phyloP scores from a whole-genome alignment of 352 stramenopile species.

The Elongisporangium senticosum region DNA sequence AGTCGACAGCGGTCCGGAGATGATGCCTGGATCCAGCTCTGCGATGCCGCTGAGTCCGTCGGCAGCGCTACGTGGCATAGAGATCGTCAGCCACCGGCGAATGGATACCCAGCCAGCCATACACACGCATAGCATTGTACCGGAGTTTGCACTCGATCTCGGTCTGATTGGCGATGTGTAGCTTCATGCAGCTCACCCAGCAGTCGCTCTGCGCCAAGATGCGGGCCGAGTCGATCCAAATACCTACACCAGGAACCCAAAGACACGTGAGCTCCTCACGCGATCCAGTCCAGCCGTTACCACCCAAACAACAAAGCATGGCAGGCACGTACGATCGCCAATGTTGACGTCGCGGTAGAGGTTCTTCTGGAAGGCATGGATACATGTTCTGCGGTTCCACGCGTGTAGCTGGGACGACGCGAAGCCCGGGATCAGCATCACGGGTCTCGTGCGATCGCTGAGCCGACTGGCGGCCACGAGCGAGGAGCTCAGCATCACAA shows the following conservation, averaged over 20 bases:
- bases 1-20: constrained; percentile 66
- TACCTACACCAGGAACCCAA: constrained; percentile 15
- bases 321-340: constrained; percentile 46
- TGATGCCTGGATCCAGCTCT: constrained; percentile 68
- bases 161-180: constrained; percentile 58
- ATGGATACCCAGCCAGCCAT: not conserved
- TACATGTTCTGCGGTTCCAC: constrained; percentile 55
- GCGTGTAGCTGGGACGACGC: constrained; percentile 73
- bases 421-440: constrained; percentile 74
- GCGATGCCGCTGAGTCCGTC: constrained; percentile 57
- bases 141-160: constrained; percentile 74
- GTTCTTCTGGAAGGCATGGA: constrained; percentile 65
- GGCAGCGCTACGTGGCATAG: constrained; percentile 22
- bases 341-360: constrained; percentile 74
- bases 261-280: not conserved
- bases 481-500: constrained; percentile 3
- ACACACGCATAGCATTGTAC: constrained; percentile 26
- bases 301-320: not conserved
- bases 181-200: constrained; percentile 74
- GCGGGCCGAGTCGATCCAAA: constrained; percentile 72
- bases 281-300: not conserved
- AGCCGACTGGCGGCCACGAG: not conserved
- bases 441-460: constrained; percentile 31
- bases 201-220: constrained; percentile 70
- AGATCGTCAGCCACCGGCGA: constrained; percentile 3